A percentile compares a stretch with the other conserved stretches of the same genome.
These are phyloP conservation scores for Talaromyces nanjingensis DNA, from an alignment of 495 filamentous ascomycete species.

Conservation along the genomic window DNA sequence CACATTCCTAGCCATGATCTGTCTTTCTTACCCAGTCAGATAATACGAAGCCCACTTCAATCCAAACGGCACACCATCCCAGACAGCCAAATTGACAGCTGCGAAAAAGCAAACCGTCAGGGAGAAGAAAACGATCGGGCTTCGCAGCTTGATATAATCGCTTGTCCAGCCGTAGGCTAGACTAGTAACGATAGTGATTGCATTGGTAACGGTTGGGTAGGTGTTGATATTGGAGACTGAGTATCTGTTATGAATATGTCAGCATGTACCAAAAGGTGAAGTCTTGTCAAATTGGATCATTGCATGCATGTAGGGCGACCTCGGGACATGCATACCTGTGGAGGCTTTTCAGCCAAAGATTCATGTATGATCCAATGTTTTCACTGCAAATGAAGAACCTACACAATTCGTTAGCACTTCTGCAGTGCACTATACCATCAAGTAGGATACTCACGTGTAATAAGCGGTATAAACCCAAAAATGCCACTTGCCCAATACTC, in stretches of 20 bases:
- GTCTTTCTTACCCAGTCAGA: not conserved
- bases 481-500: not conserved
- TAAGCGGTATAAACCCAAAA: slow-evolving; percentile 6
- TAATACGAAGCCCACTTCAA: slow-evolving; percentile 7
- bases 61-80: slow-evolving; percentile 3
- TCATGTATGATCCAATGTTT: slow-evolving; percentile 7
- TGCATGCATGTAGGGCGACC: too few species aligned
- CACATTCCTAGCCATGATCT: not conserved
- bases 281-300: too few species aligned
- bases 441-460: not conserved
- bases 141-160: not conserved
- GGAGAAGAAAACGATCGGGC: slow-evolving; percentile 3
- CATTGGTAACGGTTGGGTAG: slow-evolving; percentile 5
- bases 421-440: not conserved
- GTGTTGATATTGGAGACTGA: not conserved
- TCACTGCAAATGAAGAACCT: slow-evolving; percentile 7
- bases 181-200: slow-evolving; percentile 1
- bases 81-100: not conserved
- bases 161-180: slow-evolving; percentile 6
- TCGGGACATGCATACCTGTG: not conserved
- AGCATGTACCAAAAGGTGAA: too few species aligned
- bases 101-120: slow-evolving; percentile 3
- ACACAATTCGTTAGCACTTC: not conserved
- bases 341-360: slow-evolving; percentile 3
- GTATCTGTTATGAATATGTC: not conserved